A percentile compares a stretch with the other conserved stretches of the same genome.
These are phyloP conservation scores for Rosa lucieae DNA, from an alignment of 306 rosid species.

Conservation along the genomic window DNA sequence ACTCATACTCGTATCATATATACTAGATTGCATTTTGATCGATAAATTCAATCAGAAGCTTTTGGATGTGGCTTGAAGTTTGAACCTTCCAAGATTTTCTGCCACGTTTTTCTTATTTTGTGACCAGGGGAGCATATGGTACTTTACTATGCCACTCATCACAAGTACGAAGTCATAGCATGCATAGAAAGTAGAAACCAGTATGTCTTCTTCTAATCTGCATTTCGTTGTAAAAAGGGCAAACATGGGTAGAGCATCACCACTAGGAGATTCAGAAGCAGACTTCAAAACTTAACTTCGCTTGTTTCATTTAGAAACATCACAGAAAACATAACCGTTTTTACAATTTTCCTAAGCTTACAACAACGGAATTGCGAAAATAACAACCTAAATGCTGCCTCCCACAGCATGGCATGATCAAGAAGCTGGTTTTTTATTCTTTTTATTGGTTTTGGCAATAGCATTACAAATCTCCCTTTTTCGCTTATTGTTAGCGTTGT, in stretches of 20 bases:
- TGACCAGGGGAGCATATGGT: not conserved
- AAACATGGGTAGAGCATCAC: not conserved
- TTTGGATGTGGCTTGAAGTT: not conserved
- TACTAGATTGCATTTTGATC: not conserved
- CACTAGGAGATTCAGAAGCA: not conserved
- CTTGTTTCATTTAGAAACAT: not conserved
- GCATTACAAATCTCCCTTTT: conserved; percentile 65
- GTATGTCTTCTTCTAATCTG: not conserved
- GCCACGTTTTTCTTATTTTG: not conserved
- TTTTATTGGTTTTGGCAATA: conserved; percentile 66
- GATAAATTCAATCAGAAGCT: not conserved
- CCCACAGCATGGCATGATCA: conserved; percentile 19
- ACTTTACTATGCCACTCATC: not conserved
- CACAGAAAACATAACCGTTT: not conserved
- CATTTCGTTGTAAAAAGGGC: not conserved
- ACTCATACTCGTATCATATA: not conserved
- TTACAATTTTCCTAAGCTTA: not conserved
- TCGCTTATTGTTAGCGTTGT: conserved; percentile 42
- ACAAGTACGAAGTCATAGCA: not conserved
- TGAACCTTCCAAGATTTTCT: not conserved
- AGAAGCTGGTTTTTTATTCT: conserved; percentile 40
- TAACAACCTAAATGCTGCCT: conserved; percentile 11
- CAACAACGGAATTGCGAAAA: not conserved
- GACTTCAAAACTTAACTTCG: not conserved
- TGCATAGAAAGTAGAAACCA: not conserved